phyloP scores from a whole-genome alignment of 2,329 filamentous ascomycete genomes.

The Chrysoporthe deuterocubensis region DNA sequence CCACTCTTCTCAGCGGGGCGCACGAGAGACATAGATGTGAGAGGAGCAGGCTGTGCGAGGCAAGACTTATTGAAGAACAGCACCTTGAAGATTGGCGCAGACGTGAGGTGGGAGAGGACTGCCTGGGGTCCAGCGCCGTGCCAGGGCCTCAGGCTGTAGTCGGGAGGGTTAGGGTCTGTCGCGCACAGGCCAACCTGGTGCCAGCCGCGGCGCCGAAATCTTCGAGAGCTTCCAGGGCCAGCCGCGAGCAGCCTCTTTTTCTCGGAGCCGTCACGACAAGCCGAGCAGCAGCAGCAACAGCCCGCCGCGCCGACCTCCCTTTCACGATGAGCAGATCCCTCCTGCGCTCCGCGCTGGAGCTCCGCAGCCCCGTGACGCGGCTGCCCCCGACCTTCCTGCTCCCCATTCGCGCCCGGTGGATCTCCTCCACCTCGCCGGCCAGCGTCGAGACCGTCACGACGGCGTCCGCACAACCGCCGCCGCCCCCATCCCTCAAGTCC shows the following conservation, averaged over 20 bases:
- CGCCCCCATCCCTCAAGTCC: neutral
- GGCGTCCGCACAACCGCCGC: conserved; percentile 19
- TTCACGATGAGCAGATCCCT: conserved; percentile 60
- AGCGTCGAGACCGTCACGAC: conserved; percentile 5
- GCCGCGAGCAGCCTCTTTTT: too few species aligned
- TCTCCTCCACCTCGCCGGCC: conserved; percentile 37
- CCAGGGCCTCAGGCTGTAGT: neutral
- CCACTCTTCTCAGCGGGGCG: too few species aligned
- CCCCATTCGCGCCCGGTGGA: conserved; percentile 51
- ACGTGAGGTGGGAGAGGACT: too few species aligned
- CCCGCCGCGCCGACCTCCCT: neutral
- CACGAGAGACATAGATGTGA: too few species aligned
- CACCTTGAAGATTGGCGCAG: too few species aligned
- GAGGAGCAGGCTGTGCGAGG: too few species aligned
- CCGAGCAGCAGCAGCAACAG: neutral
- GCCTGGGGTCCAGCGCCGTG: too few species aligned
- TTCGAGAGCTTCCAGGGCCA: conserved; percentile 6
- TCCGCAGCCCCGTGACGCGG: conserved; percentile 50
- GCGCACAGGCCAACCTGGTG: conserved; percentile 12
- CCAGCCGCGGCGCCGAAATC: conserved; percentile 8
- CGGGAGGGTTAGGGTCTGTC: conserved; percentile 14
- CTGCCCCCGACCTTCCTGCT: conserved; percentile 57
- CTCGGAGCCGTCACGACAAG: neutral
- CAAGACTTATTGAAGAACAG: too few species aligned
- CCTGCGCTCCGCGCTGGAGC: conserved; percentile 66